Percentiles rank a stretch among this genome's conserved stretches.
Evolutionary conservation across 2,329 filamentous ascomycete species (phyloP).

Genomic region (Curvularia hawaiiensis): DNA sequence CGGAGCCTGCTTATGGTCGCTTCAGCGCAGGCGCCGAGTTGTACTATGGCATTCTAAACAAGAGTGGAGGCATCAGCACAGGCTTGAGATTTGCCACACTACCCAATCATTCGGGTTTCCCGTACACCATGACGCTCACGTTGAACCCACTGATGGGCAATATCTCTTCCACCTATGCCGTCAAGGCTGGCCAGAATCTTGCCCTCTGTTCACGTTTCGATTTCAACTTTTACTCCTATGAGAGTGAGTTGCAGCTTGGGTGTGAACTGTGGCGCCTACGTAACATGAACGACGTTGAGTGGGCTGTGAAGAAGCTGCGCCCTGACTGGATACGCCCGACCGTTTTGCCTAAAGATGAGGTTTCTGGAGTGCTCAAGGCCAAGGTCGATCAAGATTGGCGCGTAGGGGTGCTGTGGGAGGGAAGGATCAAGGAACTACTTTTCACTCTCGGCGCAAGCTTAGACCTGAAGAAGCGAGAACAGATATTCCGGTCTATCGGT

Average conservation of each 20-base stretch:
- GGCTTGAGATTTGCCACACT: slow-evolving; percentile 90
- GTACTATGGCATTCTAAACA: slow-evolving; percentile 95
- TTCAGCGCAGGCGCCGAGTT: slow-evolving; percentile 91
- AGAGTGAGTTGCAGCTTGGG: slow-evolving; percentile 89
- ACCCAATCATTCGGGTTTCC: slow-evolving; percentile 79
- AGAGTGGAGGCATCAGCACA: slow-evolving; percentile 88
- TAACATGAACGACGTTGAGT: slow-evolving; percentile 49
- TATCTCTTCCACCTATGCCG: slow-evolving; percentile 87
- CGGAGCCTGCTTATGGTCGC: slow-evolving; percentile 71
- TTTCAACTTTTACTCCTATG: slow-evolving; percentile 98
- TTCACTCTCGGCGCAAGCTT: slow-evolving; percentile 89
- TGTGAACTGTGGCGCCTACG: slow-evolving; percentile 86
- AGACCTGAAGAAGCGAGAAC: slow-evolving; percentile 75
- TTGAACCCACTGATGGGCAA: slow-evolving; percentile 95
- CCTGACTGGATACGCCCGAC: slow-evolving; percentile 48
- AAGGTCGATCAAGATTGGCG: slow-evolving; percentile 86
- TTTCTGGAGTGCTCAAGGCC: slow-evolving; percentile 87
- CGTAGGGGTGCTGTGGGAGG: slow-evolving; percentile 90
- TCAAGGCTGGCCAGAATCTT: slow-evolving; percentile 81
- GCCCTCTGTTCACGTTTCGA: slow-evolving; percentile 90
- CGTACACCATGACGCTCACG: slow-evolving; percentile 90
- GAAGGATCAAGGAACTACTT: slow-evolving; percentile 86
- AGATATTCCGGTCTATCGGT: slow-evolving; percentile 77
- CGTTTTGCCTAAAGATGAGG: slow-evolving; percentile 62
- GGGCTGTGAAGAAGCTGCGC: slow-evolving; percentile 51